Evolutionary conservation across 352 stramenopile genomes (phyloP), one percentile per base, ranked within the genome.

Genomic region (Globisporangium cederbergense): DNA sequence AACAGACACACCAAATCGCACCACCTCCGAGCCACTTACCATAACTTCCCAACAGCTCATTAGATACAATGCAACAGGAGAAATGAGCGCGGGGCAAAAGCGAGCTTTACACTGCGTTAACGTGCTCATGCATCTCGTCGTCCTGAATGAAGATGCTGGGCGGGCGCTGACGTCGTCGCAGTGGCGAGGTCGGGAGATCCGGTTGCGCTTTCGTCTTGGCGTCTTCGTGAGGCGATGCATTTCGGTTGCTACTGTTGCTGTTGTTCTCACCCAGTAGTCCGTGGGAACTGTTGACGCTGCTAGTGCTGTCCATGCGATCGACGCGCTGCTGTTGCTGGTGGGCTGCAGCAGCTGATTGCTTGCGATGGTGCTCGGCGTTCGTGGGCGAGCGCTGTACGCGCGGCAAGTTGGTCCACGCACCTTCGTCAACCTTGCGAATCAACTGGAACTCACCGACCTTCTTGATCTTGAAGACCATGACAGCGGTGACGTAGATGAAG

Each of bases 381-480:
- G 69, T 78, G 4, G 83, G 83, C 32, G 83, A 89, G 42, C 79
- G 74, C 55, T 90, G 79, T 16, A 93, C 80, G 22, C 81, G 81
- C 2, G 86, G 86, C 54, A 95, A 57, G 58, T 95, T 92, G 47
- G 78, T 81, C 86, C 86, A 95, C n/a, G 82, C 70, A 32, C 65
- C 78, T 70, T 95, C 83, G 46, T 93, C 86, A 34, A 93, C 75
- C 14, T 74, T 78, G 16, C 86, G 84, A 55, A 95, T 90, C 18
- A 95, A 70, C 63, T 93, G 84, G 61, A 95, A 95, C 56, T 91
- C 83, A 56, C 86, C 86, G 0, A 95, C 84, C 45, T 91, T 81
- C 66, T 96, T 96, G 59, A 93, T 86, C 65, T 96, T 96, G 69
- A 96, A 96, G 14, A 96, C 83, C n/a, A 93, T 51, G 20, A 94